These are phyloP conservation scores for Ceratobasidium sp. DNA, from an alignment of 1,284 basidiomycete genomes.

Conservation along the genomic window DNA sequence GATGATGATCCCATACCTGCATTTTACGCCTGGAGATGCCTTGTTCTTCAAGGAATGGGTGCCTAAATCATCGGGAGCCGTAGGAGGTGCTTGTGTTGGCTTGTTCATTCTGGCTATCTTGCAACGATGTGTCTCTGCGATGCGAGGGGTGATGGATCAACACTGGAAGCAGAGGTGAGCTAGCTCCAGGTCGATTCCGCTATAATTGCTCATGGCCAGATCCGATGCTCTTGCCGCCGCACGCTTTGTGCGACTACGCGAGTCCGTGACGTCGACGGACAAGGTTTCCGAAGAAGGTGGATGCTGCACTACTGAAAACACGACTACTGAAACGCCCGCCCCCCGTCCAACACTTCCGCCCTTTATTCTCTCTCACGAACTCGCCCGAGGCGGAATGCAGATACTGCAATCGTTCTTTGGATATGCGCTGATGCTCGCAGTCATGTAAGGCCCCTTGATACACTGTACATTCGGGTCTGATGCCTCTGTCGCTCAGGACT, in stretches of 20 bases:
- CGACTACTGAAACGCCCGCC: neutral
- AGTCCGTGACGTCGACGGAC: constrained; percentile 19
- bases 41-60: constrained; percentile 76
- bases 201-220: constrained; percentile 4
- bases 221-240: constrained; percentile 34
- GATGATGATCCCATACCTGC: constrained; percentile 71
- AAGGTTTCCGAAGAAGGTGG: constrained; percentile 28
- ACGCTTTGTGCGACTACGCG: constrained; percentile 25
- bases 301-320: neutral
- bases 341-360: constrained; percentile 55
- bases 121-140: constrained; percentile 57
- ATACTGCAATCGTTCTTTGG: constrained; percentile 66
- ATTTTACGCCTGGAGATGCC: constrained; percentile 69
- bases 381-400: constrained; percentile 69
- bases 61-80: constrained; percentile 72
- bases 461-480: neutral
- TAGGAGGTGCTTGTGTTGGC: constrained; percentile 78
- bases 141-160: constrained; percentile 47
- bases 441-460: constrained; percentile 66
- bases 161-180: constrained; percentile 47
- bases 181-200: neutral
- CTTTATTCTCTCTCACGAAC: constrained; percentile 69
- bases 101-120: constrained; percentile 72
- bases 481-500: constrained; percentile 63
- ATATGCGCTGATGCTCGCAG: constrained; percentile 73